These are phyloP conservation scores for Colletotrichum eleusines DNA, from an alignment of 2,329 filamentous ascomycete species.

Conservation along the genomic window DNA sequence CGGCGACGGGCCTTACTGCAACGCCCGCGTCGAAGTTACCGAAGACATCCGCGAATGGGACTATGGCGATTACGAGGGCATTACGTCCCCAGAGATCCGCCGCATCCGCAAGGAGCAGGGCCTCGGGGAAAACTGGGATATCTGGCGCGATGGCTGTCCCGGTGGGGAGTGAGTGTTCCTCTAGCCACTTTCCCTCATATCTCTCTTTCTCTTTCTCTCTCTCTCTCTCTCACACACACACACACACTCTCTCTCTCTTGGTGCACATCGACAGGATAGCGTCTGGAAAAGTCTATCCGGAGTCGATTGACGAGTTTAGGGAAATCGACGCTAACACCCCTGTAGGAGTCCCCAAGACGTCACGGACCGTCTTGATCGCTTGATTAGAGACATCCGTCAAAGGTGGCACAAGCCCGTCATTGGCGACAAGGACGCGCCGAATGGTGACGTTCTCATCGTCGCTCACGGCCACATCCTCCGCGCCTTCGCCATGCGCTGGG, in stretches of 20 bases:
- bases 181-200: background rate
- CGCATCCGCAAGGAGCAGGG: conserved; percentile 68
- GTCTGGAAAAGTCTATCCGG: background rate
- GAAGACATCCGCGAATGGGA: conserved; percentile 87
- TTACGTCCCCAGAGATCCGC: conserved; percentile 78
- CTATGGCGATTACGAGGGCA: conserved; percentile 88
- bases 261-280: background rate
- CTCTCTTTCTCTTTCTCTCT: background rate
- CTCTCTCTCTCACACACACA: too few species aligned
- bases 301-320: background rate
- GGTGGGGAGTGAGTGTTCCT: conserved; percentile 78
- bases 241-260: too few species aligned
- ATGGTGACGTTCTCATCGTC: conserved; percentile 69
- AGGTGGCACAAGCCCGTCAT: conserved; percentile 74
- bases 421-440: conserved; percentile 51
- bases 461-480: conserved; percentile 92
- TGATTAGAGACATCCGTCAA: conserved; percentile 81
- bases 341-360: conserved; percentile 77
- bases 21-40: conserved; percentile 74
- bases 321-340: background rate
- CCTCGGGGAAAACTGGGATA: conserved; percentile 76
- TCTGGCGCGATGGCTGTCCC: conserved; percentile 90
- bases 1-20: conserved; percentile 59
- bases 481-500: conserved; percentile 90
- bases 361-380: conserved; percentile 75